phyloP scores from a whole-genome alignment of 2,329 filamentous ascomycete genomes.

The Fusarium burgessii region DNA sequence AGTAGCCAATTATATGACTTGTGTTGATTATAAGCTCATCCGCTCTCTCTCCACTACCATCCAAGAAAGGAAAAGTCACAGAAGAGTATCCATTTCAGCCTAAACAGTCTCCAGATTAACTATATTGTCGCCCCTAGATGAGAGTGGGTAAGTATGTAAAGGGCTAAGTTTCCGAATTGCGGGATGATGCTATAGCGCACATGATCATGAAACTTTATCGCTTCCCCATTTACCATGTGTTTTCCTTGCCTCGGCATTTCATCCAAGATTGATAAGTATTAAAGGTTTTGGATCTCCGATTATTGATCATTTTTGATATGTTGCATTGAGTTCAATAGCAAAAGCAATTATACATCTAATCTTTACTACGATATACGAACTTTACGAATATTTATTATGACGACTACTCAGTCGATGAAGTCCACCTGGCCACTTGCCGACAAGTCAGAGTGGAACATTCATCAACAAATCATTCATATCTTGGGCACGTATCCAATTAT shows the following conservation, averaged over 20 bases:
- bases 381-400: background rate
- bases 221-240: background rate
- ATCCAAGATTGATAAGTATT: background rate
- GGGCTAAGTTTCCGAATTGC: constrained; percentile 4
- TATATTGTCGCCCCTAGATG: background rate
- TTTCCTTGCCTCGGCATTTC: background rate
- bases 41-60: background rate
- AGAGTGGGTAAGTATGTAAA: background rate
- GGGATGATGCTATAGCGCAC: background rate
- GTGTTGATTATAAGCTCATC: background rate
- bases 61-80: background rate
- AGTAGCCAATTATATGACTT: too few relatives aligned
- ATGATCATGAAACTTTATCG: background rate
- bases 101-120: background rate
- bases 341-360: background rate
- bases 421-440: background rate
- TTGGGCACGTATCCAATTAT: background rate
- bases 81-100: background rate
- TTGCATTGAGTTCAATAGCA: background rate
- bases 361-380: background rate
- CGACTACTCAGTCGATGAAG: background rate
- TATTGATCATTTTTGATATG: background rate
- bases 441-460: background rate
- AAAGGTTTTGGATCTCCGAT: background rate
- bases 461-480: background rate